Evolutionary conservation across 768 basidiomycete species (phyloP), one percentile per base, ranked within the genome.

Genomic region (Saitozyma sp.): DNA sequence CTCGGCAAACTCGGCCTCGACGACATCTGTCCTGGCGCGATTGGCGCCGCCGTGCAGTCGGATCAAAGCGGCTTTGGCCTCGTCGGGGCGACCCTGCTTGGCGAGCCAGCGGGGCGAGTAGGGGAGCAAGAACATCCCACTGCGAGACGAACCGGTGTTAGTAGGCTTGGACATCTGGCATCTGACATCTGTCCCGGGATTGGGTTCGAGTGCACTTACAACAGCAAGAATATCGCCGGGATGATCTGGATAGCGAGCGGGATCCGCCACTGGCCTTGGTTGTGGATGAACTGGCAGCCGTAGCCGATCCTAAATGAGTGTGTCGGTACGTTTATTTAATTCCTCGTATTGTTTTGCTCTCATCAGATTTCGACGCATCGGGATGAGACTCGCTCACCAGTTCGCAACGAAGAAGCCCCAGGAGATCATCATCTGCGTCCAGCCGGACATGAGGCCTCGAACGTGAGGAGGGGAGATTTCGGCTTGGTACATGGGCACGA

Each of bases 401-500:
- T 86, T 86, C 20, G 73, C 74, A 16, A 84, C 84, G 58, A 87
- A 84, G 67, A 86, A 86, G 7, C 86, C 86, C 50, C 86, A 80
- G 6, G 84, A 85, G 41, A 87, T 78, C 84, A 87, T 84, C 65
- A 86, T 83, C 69, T 87, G 86, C 20, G 85, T 84, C 57, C 57
- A 58, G 49, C 87, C 86, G 17, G 87, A 86, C 53, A 88, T 79
- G 60, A 87, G 84, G 6, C 86, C 86, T 68, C 86, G 84, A 60
- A 84, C 83, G 62, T 85, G 83, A 0, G 86, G 85, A 37, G 87
- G 86, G 0, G 85, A 84, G 45, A 87, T 85, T 74, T 87, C 86
- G 9, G 86, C 86, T 29, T 85, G 64, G 85, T 86, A 39, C 84
- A 76, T 51, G 8, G 75, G 74, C 6, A 77, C 76, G 54, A 74